A percentile compares a stretch with the other conserved stretches of the same genome.
These are phyloP conservation scores for Tricholoma terreum DNA, from an alignment of 768 basidiomycete genomes.

Conservation along the genomic window DNA sequence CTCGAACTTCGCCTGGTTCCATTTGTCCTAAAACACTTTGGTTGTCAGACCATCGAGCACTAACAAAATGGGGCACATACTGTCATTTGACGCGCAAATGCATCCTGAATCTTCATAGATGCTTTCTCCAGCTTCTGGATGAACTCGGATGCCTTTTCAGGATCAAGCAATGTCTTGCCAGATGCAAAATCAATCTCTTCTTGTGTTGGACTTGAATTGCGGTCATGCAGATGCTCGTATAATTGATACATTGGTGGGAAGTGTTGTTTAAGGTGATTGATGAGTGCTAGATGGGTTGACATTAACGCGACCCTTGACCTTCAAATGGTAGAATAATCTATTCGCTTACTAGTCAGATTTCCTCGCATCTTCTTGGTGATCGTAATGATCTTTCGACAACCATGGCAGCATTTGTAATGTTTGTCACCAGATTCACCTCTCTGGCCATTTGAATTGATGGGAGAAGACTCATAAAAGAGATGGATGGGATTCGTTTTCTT, in stretches of 20 bases:
- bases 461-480: no score
- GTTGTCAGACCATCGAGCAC: not conserved
- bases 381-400: not conserved
- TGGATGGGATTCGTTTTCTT: no score
- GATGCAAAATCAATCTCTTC: constrained; percentile 1
- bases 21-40: not conserved
- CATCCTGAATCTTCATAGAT: constrained; percentile 1
- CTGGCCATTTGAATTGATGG: no score
- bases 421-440: not conserved
- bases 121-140: not conserved
- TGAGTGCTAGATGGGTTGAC: not conserved
- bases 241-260: not conserved
- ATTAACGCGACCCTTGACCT: no score
- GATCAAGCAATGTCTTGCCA: not conserved
- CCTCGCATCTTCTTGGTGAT: constrained; percentile 3
- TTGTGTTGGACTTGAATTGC: not conserved
- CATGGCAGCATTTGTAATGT: constrained; percentile 5
- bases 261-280: not conserved
- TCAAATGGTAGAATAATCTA: no score
- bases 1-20: constrained; percentile 6
- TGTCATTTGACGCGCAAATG: constrained; percentile 1
- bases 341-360: constrained; percentile 3
- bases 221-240: not conserved
- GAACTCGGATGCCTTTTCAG: not conserved
- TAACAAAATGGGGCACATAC: not conserved